These are phyloP conservation scores for Angomonas deanei DNA, from an alignment of 208 protist species.

Conservation along the genomic window DNA sequence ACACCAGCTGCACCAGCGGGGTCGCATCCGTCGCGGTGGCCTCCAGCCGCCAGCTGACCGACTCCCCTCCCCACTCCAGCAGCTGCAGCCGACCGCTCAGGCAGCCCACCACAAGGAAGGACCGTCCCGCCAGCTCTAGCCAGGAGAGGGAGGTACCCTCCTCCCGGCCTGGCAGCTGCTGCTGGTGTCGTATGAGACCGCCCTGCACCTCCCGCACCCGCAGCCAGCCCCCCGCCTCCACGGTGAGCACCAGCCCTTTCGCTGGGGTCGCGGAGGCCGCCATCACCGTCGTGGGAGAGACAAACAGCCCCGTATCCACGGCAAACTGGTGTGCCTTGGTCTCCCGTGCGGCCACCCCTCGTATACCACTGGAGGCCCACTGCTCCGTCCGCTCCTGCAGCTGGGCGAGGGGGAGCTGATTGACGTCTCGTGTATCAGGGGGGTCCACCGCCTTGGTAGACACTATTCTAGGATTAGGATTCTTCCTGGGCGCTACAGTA, in stretches of 20 bases:
- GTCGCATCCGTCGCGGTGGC: not conserved
- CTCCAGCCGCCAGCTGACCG: not conserved
- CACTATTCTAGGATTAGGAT: no score
- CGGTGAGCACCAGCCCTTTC: conserved; percentile 20
- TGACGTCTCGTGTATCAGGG: no score
- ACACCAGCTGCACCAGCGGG: conserved; percentile 15
- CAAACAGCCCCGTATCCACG: conserved; percentile 33
- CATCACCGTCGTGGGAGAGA: conserved; percentile 34
- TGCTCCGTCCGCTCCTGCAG: conserved; percentile 10
- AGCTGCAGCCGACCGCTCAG: not conserved
- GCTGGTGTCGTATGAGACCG: conserved; percentile 35
- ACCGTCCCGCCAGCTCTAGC: not conserved
- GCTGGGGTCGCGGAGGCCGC: conserved; percentile 19
- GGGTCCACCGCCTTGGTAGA: no score
- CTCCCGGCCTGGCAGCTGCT: conserved; percentile 22
- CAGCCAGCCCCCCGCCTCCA: conserved; percentile 44
- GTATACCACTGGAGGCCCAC: conserved; percentile 16
- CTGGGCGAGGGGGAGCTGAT: conserved; percentile 16
- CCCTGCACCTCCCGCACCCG: conserved; percentile 36
- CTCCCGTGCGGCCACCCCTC: not conserved
- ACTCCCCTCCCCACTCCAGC: not conserved
- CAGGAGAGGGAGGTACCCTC: conserved; percentile 28
- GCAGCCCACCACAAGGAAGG: conserved; percentile 6
- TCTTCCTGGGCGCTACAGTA: no score
- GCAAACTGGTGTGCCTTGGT: not conserved